Percentiles rank a stretch among this genome's conserved stretches.
phyloP scores from a whole-genome alignment of 2,329 filamentous ascomycete species.

The Diaporthe citri region DNA sequence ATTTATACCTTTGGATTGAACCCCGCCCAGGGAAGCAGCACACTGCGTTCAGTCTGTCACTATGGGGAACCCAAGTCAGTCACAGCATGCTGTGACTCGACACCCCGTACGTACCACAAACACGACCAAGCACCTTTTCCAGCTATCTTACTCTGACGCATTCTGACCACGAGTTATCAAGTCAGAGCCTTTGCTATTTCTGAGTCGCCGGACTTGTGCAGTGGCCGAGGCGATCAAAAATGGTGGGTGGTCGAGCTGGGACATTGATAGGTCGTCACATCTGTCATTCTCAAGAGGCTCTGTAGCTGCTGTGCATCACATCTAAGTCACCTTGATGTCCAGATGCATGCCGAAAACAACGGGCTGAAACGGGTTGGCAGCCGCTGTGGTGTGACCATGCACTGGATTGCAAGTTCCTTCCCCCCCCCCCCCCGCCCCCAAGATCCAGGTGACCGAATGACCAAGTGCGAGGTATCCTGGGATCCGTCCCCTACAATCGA shows the following conservation, averaged over 20 bases:
- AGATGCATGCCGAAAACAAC: background rate
- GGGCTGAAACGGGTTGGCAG: background rate
- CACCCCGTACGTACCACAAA: background rate
- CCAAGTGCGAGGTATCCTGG: background rate
- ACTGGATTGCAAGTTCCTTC: too few relatives aligned
- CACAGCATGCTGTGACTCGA: conserved; percentile 6
- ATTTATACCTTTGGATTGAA: background rate
- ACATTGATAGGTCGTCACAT: background rate
- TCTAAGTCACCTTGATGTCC: background rate
- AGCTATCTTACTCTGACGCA: background rate
- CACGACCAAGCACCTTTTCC: background rate
- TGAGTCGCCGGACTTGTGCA: background rate
- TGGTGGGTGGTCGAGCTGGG: background rate
- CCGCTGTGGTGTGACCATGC: background rate
- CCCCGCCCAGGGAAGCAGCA: background rate
- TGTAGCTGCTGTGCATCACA: background rate
- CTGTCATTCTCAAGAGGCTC: background rate
- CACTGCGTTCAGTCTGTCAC: background rate
- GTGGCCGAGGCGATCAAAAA: background rate
- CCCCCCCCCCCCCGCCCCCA: too few relatives aligned
- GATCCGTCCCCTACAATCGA: too few relatives aligned
- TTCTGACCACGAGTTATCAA: background rate
- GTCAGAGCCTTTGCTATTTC: background rate
- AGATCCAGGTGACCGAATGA: background rate
- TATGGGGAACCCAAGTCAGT: background rate